These are phyloP conservation scores for Yarrowia deformans DNA, from an alignment of 805 yeast species.

Conservation along the genomic window DNA sequence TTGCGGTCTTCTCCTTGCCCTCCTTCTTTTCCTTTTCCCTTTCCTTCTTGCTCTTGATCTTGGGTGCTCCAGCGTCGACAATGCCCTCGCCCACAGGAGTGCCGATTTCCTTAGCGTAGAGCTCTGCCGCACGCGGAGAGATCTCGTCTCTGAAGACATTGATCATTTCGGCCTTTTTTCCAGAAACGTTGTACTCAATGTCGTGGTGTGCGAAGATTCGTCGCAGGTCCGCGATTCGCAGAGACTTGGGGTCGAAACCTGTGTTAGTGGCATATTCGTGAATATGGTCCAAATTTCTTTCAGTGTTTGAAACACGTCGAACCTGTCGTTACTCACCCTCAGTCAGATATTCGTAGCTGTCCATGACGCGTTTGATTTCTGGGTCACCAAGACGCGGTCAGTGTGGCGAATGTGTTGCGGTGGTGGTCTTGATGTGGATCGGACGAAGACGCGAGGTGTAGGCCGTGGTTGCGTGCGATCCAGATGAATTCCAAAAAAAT, in stretches of 20 bases:
- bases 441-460: background rate
- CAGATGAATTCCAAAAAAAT: background rate
- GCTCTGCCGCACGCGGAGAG: conserved; percentile 56
- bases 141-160: conserved; percentile 64
- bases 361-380: conserved; percentile 33
- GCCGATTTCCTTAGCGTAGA: conserved; percentile 51
- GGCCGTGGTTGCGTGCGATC: conserved; percentile 17
- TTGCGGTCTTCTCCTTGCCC: conserved; percentile 1
- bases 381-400: background rate
- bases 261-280: conserved; percentile 40
- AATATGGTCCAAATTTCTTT: background rate
- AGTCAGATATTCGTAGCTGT: conserved; percentile 31
- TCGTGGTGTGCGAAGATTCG: conserved; percentile 67
- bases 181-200: conserved; percentile 63
- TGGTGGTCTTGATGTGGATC: background rate
- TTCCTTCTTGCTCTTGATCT: conserved; percentile 30
- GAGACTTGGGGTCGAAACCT: conserved; percentile 71
- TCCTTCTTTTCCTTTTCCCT: conserved; percentile 19
- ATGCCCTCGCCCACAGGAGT: conserved; percentile 53
- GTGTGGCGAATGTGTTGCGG: background rate
- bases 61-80: conserved; percentile 51
- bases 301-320: conserved; percentile 2
- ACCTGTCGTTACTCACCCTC: conserved; percentile 26
- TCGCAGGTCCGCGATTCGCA: conserved; percentile 75
- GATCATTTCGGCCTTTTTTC: conserved; percentile 73